Percentiles rank a stretch among this genome's conserved stretches.
phyloP scores from a whole-genome alignment of 495 filamentous ascomycete species.

The Xylaria cubensis region DNA sequence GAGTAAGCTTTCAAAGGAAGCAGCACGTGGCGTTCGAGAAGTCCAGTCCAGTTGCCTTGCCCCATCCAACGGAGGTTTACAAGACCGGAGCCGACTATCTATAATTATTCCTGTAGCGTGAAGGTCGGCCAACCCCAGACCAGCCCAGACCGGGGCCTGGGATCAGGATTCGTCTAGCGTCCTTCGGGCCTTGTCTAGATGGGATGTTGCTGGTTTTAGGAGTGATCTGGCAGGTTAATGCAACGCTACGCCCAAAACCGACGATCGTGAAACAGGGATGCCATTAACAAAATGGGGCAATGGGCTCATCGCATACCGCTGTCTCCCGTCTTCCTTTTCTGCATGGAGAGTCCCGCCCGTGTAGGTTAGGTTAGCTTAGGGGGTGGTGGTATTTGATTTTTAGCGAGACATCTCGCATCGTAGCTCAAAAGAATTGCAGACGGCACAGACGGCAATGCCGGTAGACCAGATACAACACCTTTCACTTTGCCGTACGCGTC shows the following conservation, averaged over 20 bases:
- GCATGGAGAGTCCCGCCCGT: not conserved
- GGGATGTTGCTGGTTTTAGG: not conserved
- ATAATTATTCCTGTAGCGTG: constrained; percentile 13
- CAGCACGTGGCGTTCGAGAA: constrained; percentile 7
- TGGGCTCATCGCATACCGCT: constrained; percentile 1
- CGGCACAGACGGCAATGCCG: constrained; percentile 12
- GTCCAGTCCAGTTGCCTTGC: not conserved
- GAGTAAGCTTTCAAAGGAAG: constrained; percentile 12
- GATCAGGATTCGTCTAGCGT: constrained; percentile 16
- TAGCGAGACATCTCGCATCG: not conserved
- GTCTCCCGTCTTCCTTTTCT: not conserved
- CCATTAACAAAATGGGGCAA: not conserved
- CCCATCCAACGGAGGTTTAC: not conserved
- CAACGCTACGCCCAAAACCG: constrained; percentile 4
- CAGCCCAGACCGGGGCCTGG: not conserved
- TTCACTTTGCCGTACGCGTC: not conserved
- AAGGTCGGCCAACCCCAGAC: not conserved
- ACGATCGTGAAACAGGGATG: constrained; percentile 20
- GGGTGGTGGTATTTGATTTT: constrained; percentile 3
- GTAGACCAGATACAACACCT: not conserved
- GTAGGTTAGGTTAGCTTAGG: not conserved
- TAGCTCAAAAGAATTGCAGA: not conserved
- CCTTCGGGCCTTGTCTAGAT: constrained; percentile 1
- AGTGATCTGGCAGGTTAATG: constrained; percentile 13
- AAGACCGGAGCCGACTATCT: not conserved